Conservation (phyloP, 768 basidiomycete genomes). For the Lactifluus piperatus region DNA sequence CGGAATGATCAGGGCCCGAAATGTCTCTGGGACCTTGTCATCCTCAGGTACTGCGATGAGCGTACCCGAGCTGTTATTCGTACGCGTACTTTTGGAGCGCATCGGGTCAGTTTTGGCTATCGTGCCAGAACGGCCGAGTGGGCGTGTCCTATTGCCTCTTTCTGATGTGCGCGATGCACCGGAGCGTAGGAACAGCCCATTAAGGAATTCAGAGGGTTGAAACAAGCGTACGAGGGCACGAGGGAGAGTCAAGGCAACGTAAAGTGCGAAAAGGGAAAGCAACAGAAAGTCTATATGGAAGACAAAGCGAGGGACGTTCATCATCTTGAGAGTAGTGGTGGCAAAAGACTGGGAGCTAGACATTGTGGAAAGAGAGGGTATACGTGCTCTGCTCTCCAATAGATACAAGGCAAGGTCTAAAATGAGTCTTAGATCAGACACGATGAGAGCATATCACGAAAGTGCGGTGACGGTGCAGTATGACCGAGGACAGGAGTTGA, state of each 20-base stretch:
- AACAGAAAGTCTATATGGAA: slow-evolving; percentile 16
- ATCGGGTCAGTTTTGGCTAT: not conserved
- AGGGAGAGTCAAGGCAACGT: slow-evolving; percentile 14
- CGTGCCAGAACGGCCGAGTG: slow-evolving; percentile 9
- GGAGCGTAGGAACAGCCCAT: slow-evolving; percentile 13
- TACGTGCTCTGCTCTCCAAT: not conserved
- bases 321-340: not conserved
- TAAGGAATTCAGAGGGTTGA: slow-evolving; percentile 15
- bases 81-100: not conserved
- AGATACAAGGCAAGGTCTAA: not conserved
- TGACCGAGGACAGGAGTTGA: not conserved
- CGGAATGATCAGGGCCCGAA: not conserved
- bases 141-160: not conserved
- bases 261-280: slow-evolving; percentile 12
- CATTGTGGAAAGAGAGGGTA: not conserved
- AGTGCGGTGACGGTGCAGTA: not conserved
- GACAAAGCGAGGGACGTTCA: not conserved
- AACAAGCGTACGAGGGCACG: slow-evolving; percentile 15
- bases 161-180: not conserved
- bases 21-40: not conserved
- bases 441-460: not conserved
- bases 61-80: slow-evolving; percentile 1
- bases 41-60: not conserved
- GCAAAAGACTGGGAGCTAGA: not conserved
- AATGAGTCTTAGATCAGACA: not conserved